Evolutionary conservation across 768 basidiomycete genomes (phyloP).

Genomic region (Obba rivulosa): DNA sequence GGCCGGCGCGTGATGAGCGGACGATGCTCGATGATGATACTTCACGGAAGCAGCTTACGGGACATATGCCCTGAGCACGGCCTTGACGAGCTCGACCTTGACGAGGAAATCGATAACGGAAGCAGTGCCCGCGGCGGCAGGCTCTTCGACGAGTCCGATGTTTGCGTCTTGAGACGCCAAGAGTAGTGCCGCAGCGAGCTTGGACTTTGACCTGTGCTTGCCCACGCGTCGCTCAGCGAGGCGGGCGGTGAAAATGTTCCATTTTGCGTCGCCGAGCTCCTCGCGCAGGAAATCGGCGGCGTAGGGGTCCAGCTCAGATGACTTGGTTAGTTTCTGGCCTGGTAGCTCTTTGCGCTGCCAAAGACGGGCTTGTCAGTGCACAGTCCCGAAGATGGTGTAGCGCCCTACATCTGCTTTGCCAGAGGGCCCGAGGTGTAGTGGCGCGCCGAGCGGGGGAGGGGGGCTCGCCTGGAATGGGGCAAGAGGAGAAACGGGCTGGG

Average conservation of each 20-base stretch:
- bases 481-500: too few relatives aligned
- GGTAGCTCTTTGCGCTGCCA: too few relatives aligned
- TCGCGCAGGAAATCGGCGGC: conserved; percentile 17
- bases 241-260: conserved; percentile 42
- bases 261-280: conserved; percentile 37
- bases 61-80: conserved; percentile 41
- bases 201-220: conserved; percentile 32
- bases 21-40: background rate
- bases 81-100: conserved; percentile 48
- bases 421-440: too few relatives aligned
- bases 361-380: too few relatives aligned
- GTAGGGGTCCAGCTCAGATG: background rate
- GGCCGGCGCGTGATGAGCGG: background rate
- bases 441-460: too few relatives aligned
- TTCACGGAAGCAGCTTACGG: conserved; percentile 32
- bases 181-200: conserved; percentile 21
- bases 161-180: too few relatives aligned
- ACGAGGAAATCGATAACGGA: conserved; percentile 46
- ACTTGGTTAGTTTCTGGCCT: too few relatives aligned
- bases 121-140: conserved; percentile 28
- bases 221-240: conserved; percentile 42
- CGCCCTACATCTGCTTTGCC: too few relatives aligned
- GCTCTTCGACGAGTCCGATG: conserved; percentile 1
- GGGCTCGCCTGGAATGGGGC: too few relatives aligned
- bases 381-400: too few relatives aligned